Evolutionary conservation across 495 filamentous ascomycete genomes (phyloP), one percentile per base, ranked within the genome.

Genomic region (Tuber microsphaerosporum): DNA sequence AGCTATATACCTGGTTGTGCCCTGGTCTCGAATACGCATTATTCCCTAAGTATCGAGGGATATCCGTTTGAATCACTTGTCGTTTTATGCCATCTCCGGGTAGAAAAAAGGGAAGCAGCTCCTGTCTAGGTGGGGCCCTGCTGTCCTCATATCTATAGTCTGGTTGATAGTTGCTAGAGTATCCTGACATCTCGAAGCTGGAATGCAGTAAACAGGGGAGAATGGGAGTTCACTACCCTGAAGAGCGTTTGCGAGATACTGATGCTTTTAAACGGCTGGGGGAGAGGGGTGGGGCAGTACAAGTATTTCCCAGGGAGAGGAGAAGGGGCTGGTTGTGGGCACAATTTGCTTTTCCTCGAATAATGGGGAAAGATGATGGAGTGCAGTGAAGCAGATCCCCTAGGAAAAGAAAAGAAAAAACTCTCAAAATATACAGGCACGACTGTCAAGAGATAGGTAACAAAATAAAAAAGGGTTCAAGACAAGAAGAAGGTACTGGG

Each of bases 31-130:
- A 75, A 9, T 71, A 43, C 2, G 80, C 51, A 75, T 80, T 78
- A 68, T 82, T 82, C 31, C 80, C 81, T 17, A 82, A 44, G 41
- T 82, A 82, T 51, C 81, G 77, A 61, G 73, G 72, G 19, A 82
- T 42, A 41, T 82, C 81, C 8, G 77, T 82, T 34, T 77, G 77
- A 41, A 82, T 71, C 12, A 82, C 81, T 42, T 76, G 71, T 42
- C 74, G 81, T 8, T 73, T 73, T 37, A 82, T 82, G 34, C 80
- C 81, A 1, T 77, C 65, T 2, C 80, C 77, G n/a, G 45, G 51
- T 31, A 82, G 31, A 44, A 82, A 82, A 37, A 69, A 82, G 0
- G 74, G 80, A 17, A n/a, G 20, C 26, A 65, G 14, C 2, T 61
- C 51, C n/a, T 12, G n/a, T 61, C 51, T 61, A 14, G 51, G 0